These are phyloP conservation scores for Neofusicoccum sp. DNA, from an alignment of 2,329 filamentous ascomycete genomes.

Conservation along the genomic window DNA sequence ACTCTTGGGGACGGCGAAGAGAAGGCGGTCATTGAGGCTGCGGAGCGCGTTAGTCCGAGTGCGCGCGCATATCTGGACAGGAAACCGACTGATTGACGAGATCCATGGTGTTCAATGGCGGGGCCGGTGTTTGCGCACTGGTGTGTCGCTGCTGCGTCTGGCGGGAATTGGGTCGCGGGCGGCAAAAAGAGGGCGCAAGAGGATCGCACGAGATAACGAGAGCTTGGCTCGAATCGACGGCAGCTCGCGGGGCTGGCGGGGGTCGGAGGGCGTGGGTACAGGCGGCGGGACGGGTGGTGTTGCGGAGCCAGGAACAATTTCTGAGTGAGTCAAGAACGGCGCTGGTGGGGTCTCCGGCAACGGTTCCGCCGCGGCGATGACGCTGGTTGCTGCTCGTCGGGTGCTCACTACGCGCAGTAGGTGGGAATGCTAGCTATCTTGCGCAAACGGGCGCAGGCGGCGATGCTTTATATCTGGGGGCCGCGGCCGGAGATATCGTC, in stretches of 20 bases:
- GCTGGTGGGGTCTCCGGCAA: slow-evolving; percentile 1
- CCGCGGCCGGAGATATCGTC: background rate
- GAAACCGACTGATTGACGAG: slow-evolving; percentile 44
- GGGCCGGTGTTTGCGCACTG: background rate
- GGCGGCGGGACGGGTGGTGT: slow-evolving; percentile 5
- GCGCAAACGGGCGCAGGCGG: too few relatives aligned
- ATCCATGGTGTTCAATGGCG: slow-evolving; percentile 35
- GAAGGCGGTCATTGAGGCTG: slow-evolving; percentile 87
- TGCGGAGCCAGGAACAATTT: slow-evolving; percentile 13
- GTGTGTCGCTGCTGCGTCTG: background rate
- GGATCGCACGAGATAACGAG: background rate
- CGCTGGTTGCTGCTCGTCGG: background rate
- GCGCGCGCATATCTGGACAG: slow-evolving; percentile 16
- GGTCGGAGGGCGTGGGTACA: background rate
- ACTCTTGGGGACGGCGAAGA: slow-evolving; percentile 99
- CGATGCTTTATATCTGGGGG: background rate
- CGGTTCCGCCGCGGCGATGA: slow-evolving; percentile 1
- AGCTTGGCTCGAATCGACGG: background rate
- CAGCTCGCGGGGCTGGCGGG: background rate
- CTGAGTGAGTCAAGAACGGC: slow-evolving; percentile 13
- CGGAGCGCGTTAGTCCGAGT: slow-evolving; percentile 36
- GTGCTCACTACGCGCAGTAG: background rate
- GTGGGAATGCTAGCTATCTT: background rate
- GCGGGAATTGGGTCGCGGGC: background rate
- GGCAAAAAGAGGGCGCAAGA: background rate